Evolutionary conservation across 116 monocot genomes (phyloP).

Genomic region (Trichopus zeylanicus): DNA sequence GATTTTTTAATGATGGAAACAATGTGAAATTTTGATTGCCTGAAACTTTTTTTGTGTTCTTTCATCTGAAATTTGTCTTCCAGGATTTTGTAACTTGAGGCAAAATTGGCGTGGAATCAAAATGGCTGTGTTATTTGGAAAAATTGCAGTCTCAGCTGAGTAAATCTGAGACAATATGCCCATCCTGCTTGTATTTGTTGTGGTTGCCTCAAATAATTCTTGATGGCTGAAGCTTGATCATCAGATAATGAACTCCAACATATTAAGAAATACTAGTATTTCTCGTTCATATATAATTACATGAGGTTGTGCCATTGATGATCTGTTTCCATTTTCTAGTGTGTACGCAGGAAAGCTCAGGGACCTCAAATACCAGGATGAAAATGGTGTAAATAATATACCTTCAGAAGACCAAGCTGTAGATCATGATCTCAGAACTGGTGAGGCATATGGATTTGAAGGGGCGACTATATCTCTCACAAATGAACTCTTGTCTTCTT

Average conservation of each 20-base stretch:
- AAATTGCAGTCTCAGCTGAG: too few relatives aligned
- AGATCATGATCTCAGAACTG: slow-evolving; percentile 28
- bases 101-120: too few relatives aligned
- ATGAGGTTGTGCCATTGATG: background rate
- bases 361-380: slow-evolving; percentile 4
- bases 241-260: background rate
- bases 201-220: too few relatives aligned
- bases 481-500: slow-evolving; percentile 23
- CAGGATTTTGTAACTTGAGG: too few relatives aligned
- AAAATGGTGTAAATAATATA: slow-evolving; percentile 22
- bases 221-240: too few relatives aligned
- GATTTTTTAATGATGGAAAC: too few relatives aligned
- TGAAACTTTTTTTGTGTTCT: too few relatives aligned
- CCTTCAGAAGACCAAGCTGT: slow-evolving; percentile 19
- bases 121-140: too few relatives aligned
- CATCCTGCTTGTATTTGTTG: too few relatives aligned
- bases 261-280: background rate
- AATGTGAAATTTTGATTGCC: too few relatives aligned
- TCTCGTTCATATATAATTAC: background rate
- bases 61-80: too few relatives aligned
- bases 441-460: slow-evolving; percentile 53
- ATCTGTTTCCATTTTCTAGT: background rate
- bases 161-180: too few relatives aligned
- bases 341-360: slow-evolving; percentile 14
- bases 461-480: slow-evolving; percentile 49